phyloP scores from a whole-genome alignment of 83 land plant genomes.

The Thuja plicata region DNA sequence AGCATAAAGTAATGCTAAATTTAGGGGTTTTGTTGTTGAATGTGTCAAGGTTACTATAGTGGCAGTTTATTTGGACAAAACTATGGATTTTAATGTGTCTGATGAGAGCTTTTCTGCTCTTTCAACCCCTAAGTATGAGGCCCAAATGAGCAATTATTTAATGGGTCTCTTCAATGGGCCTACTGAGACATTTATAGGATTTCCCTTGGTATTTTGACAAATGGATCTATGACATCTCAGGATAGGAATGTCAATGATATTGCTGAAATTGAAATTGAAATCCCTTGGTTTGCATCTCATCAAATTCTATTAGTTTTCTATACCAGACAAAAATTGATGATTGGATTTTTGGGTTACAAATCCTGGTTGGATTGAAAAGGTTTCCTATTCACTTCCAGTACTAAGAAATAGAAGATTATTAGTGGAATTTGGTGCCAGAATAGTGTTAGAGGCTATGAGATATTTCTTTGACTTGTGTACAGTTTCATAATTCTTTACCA shows the following conservation, averaged over 20 bases:
- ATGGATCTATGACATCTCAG: background rate
- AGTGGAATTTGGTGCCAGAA: background rate
- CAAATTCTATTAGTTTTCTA: background rate
- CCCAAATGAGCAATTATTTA: constrained; percentile 62
- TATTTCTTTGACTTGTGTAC: constrained; percentile 44
- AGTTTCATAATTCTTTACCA: constrained; percentile 29
- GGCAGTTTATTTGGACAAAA: constrained; percentile 79
- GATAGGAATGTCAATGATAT: background rate
- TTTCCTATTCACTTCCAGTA: constrained; percentile 66
- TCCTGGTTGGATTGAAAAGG: constrained; percentile 40
- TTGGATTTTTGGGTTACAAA: background rate
- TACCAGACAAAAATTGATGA: background rate
- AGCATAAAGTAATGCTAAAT: constrained; percentile 28
- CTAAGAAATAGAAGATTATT: constrained; percentile 70
- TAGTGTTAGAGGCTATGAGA: background rate
- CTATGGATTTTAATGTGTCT: constrained; percentile 68
- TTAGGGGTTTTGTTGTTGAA: constrained; percentile 47
- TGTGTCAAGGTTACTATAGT: constrained; percentile 84
- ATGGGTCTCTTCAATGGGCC: constrained; percentile 74
- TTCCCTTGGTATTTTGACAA: background rate
- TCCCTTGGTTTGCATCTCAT: background rate
- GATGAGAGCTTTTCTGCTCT: constrained; percentile 73
- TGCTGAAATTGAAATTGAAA: constrained; percentile 6
- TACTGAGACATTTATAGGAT: constrained; percentile 39
- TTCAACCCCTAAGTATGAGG: constrained; percentile 68